Evolutionary conservation across 495 filamentous ascomycete species (phyloP), one percentile per base, ranked within the genome.

Genomic region (Trichoderma parareesei): DNA sequence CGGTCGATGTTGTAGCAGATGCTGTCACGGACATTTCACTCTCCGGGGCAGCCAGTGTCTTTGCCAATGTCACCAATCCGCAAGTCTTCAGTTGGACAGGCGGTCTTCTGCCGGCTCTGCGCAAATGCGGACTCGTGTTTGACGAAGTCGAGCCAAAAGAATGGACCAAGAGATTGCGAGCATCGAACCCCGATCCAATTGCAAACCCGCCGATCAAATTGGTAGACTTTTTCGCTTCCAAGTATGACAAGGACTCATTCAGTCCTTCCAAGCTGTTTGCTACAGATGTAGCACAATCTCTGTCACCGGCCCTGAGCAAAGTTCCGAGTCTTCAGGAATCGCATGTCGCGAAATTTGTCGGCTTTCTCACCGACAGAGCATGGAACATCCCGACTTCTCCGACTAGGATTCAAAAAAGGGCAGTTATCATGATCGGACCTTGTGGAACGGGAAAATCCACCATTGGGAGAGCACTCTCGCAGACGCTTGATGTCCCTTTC

Each of bases 201-300:
- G 76, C 76, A 55, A 88, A 88, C 64, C 85, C 86, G 2, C 79
- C 84, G 4, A 79, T 85, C 44, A 87, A 88, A 67, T 71, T 88
- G 60, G 70, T 82, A n/a, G 79, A 77, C 10, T 86, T 84, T 73
- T 88, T 78, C 66, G 64, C 72, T 1, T 67, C 66, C 13, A 82
- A 82, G 63, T 82, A 80, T 62, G 77, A 77, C 65, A 75, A 76
- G 42, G 73, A 77, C 38, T 53, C 41, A 33, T 65, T 67, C 0
- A 68, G 66, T 9, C 49, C 53, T 8, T 37, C 53, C 2, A 57
- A 57, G 3, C 35, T 7, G 10, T 57, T 57, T 6, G 20, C 53
- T n/a, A 57, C 53, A 5, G 53, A 57, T 7, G 33, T 57, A 10
- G 53, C 53, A 13, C 6, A 27, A 11, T 33, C 53, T 13, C 37